phyloP scores from a whole-genome alignment of 345 rosid genomes.

The Zanthoxylum bungeanum region DNA sequence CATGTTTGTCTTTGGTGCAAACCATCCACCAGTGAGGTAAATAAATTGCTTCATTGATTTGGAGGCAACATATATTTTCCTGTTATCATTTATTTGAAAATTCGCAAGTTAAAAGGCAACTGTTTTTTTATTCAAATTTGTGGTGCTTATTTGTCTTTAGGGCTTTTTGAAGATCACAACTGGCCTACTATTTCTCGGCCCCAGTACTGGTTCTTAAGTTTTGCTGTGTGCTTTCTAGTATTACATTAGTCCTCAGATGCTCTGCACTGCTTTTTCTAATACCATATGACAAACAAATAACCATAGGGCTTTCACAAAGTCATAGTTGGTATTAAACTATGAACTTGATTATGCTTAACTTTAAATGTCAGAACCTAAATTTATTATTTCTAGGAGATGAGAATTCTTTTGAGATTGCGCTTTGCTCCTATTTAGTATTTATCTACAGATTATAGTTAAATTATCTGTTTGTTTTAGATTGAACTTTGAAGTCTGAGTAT shows the following conservation, averaged over 20 bases:
- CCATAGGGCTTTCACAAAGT: not conserved
- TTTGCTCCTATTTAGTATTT: not conserved
- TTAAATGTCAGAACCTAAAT: not conserved
- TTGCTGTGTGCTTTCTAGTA: not conserved
- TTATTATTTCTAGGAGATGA: not conserved
- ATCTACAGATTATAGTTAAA: not conserved
- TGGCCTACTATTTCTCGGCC: not conserved
- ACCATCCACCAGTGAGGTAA: not conserved
- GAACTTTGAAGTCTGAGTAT: not conserved
- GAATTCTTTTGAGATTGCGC: not conserved
- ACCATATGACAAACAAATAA: not conserved
- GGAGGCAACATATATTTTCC: not conserved
- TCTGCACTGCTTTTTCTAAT: not conserved
- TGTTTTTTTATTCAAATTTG: not conserved
- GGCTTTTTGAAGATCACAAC: not conserved
- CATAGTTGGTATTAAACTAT: not conserved
- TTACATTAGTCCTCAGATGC: not conserved
- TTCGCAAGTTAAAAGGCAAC: not conserved
- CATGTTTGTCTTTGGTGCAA: constrained; percentile 10
- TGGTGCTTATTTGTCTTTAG: not conserved
- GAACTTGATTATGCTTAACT: not conserved
- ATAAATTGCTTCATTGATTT: not conserved
- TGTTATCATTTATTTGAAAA: not conserved
- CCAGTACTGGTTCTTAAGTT: not conserved
- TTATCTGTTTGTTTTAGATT: not conserved